A percentile compares a stretch with the other conserved stretches of the same genome.
phyloP scores from a whole-genome alignment of 148 eudicot species.

The Chenopodium quinoa region DNA sequence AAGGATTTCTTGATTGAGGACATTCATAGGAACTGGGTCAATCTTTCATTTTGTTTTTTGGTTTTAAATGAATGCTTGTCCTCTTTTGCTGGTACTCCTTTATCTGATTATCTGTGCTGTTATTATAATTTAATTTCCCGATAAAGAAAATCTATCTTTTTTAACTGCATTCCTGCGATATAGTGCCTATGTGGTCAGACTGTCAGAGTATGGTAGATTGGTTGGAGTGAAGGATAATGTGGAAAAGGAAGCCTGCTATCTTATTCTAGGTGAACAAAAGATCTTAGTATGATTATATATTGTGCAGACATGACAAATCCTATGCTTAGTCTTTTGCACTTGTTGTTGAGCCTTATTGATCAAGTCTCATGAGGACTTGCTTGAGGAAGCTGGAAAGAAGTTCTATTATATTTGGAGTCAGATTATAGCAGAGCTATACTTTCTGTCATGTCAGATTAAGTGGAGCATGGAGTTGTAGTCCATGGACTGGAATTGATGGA shows the following conservation, averaged over 20 bases:
- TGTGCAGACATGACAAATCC: neutral
- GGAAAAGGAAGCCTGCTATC: neutral
- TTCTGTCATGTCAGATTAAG: neutral
- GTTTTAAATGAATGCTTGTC: no score
- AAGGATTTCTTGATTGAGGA: no score
- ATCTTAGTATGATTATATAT: neutral
- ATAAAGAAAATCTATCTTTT: neutral
- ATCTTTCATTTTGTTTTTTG: no score
- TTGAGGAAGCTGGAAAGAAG: neutral
- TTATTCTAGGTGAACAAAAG: neutral
- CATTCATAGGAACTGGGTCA: no score
- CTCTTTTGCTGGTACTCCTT: no score
- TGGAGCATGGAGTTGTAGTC: neutral
- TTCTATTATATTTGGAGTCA: neutral
- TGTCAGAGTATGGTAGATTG: constrained; percentile 3
- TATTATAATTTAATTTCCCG: no score
- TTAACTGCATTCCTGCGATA: neutral
- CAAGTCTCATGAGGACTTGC: neutral
- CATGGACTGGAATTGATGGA: neutral
- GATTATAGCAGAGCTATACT: neutral
- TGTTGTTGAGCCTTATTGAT: neutral
- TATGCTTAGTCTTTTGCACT: neutral
- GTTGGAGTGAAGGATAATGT: neutral
- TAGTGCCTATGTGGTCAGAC: constrained; percentile 3
- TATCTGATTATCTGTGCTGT: no score